A percentile compares a stretch with the other conserved stretches of the same genome.
These are phyloP conservation scores for Litsea cubeba DNA, from an alignment of 164 flowering plant species.

Conservation along the genomic window DNA sequence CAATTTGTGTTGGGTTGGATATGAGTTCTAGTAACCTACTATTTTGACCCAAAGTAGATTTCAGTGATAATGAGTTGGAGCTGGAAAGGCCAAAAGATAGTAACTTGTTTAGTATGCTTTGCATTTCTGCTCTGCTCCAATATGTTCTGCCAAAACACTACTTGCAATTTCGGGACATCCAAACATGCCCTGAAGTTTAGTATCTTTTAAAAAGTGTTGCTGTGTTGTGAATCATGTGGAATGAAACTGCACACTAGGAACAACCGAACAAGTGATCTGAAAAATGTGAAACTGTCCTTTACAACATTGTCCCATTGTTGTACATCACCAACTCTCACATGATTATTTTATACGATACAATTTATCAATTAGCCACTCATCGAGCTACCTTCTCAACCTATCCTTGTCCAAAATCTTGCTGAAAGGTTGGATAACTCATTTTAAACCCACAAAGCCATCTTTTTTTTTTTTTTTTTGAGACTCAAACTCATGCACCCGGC, in stretches of 20 bases:
- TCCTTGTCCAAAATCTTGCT: no score
- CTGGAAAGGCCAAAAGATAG: background rate
- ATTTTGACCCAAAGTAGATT: background rate
- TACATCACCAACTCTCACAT: background rate
- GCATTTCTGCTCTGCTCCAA: background rate
- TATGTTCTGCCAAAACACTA: background rate
- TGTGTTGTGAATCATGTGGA: no score
- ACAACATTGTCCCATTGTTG: background rate
- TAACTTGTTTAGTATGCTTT: background rate
- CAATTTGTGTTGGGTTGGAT: no score
- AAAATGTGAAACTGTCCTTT: background rate
- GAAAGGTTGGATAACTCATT: no score
- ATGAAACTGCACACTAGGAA: no score
- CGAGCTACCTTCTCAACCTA: background rate
- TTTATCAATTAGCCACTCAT: background rate
- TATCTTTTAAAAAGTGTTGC: no score
- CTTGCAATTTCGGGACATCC: background rate
- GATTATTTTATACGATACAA: background rate
- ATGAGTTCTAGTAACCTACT: background rate
- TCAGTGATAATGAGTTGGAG: background rate
- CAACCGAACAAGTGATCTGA: no score
- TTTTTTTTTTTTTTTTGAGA: no score
- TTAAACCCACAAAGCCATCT: no score
- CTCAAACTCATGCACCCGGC: no score
- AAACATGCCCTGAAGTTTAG: no score